A percentile compares a stretch with the other conserved stretches of the same genome.
These are phyloP conservation scores for Kitagawia praeruptora DNA, from an alignment of 129 eudicot genomes.

Conservation along the genomic window DNA sequence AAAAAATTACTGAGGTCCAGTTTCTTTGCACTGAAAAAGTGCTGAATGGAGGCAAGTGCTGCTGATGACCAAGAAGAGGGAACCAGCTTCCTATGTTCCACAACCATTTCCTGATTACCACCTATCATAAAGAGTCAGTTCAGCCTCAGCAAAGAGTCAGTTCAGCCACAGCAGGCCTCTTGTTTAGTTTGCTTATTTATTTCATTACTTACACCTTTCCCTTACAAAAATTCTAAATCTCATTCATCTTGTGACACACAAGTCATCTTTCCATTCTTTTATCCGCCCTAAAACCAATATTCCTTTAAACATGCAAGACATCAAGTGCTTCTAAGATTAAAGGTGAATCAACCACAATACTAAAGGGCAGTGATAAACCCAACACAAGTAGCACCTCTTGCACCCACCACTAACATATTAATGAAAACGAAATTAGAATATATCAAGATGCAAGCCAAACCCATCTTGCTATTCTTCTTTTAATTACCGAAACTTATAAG, in stretches of 20 bases:
- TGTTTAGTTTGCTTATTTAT: not conserved
- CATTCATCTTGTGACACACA: not conserved
- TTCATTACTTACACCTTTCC: not conserved
- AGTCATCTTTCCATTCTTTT: not conserved
- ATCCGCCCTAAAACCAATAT: not conserved
- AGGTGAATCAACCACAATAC: not conserved
- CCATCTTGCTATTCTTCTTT: not conserved
- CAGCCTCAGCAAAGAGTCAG: not conserved
- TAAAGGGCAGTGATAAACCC: not conserved
- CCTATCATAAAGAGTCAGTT: not conserved
- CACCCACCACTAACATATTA: not conserved
- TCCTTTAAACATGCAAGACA: no score
- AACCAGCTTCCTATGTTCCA: not conserved
- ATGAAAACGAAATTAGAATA: not conserved
- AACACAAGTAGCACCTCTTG: not conserved
- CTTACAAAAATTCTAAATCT: not conserved
- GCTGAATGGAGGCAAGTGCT: not conserved
- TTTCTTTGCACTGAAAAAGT: not conserved
- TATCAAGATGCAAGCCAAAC: not conserved
- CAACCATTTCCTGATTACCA: not conserved
- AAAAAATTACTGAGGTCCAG: not conserved
- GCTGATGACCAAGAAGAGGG: not conserved
- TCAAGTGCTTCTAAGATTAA: not conserved
- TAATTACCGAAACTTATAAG: not conserved
- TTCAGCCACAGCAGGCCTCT: not conserved